Evolutionary conservation across 2,329 filamentous ascomycete genomes (phyloP), one percentile per base, ranked within the genome.

Genomic region (Penicillium sp.): DNA sequence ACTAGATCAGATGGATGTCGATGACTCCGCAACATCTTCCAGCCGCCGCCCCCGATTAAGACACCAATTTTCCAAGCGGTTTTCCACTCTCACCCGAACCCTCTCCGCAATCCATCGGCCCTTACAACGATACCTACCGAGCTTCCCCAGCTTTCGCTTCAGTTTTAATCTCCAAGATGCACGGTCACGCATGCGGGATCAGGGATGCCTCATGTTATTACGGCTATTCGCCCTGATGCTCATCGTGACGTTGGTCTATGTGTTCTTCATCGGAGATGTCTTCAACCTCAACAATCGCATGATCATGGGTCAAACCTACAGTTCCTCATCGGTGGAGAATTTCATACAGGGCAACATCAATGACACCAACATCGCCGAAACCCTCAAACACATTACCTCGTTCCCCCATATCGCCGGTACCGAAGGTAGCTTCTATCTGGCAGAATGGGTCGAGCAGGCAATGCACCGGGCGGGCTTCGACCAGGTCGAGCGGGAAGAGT

Each of bases 371-470:
- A 89, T 95, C 71, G 84, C 86, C 61, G 87, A 90, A 42, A 90
- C 90, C 56, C 77, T 96, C 58, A 80, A 84, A 67, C 89, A 93
- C 69, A 86, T 93, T 61, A 93, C 91, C 4, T 84, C 84, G 55
- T 96, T 90, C 71, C 90, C 95, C 60, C 95, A 98, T 74, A 82
- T 98, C 60, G 95, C 91, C 2, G 95, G 95, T n/a, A 96, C 92
- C 3, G 89, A 96, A 77, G 95, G 95, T 48, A 93, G 96, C 76
- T 92, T 89, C 67, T 90, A 89, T 46, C 82, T 96, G 54, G 93
- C 91, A 8, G 84, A 91, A 78, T 96, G 93, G 79, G 86, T 97
- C 54, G 84, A 93, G 74, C 87, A 86, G 67, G 84, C 89, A 72
- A 96, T 97, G 74, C 78, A 79, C 63, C 82, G 82, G 50, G 87